Evolutionary conservation across 805 yeast species (phyloP).

Genomic region (Yamadazyma olivae): DNA sequence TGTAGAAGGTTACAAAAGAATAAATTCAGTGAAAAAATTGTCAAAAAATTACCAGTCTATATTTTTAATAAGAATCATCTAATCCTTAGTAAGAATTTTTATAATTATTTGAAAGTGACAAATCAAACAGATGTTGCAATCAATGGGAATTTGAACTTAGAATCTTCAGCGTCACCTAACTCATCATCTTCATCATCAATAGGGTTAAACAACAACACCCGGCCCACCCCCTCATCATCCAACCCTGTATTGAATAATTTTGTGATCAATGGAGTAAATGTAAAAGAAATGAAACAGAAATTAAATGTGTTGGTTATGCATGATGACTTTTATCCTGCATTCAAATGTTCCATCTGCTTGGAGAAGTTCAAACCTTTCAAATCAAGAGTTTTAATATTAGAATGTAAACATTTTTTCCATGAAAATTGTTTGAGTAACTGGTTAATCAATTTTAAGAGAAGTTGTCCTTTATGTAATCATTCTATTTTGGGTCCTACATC

Average conservation of each 20-base stretch:
- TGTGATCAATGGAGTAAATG: constrained; percentile 39
- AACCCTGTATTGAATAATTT: constrained; percentile 21
- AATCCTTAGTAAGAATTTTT: constrained; percentile 22
- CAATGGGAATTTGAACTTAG: background rate
- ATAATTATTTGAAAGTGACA: constrained; percentile 30
- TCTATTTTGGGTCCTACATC: constrained; percentile 11
- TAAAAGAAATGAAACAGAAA: constrained; percentile 17
- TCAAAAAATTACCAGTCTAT: constrained; percentile 35
- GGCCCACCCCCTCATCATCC: constrained; percentile 6
- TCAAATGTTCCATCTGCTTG: constrained; percentile 60
- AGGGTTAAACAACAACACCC: background rate
- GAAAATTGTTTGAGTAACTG: constrained; percentile 56
- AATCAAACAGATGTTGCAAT: constrained; percentile 19
- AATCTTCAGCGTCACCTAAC: constrained; percentile 3
- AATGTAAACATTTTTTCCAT: constrained; percentile 63
- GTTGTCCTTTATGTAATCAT: constrained; percentile 58
- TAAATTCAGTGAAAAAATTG: constrained; percentile 27
- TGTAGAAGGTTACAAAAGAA: constrained; percentile 24
- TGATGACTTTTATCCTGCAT: constrained; percentile 38
- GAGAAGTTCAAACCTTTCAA: constrained; percentile 48
- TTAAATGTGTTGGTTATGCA: constrained; percentile 24
- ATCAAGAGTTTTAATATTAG: constrained; percentile 49
- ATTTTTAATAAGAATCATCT: constrained; percentile 35
- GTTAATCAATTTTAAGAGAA: constrained; percentile 51
- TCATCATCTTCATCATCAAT: constrained; percentile 1